phyloP scores from a whole-genome alignment of 176 grass and related monocot species.

The Aegilops umbellulata region DNA sequence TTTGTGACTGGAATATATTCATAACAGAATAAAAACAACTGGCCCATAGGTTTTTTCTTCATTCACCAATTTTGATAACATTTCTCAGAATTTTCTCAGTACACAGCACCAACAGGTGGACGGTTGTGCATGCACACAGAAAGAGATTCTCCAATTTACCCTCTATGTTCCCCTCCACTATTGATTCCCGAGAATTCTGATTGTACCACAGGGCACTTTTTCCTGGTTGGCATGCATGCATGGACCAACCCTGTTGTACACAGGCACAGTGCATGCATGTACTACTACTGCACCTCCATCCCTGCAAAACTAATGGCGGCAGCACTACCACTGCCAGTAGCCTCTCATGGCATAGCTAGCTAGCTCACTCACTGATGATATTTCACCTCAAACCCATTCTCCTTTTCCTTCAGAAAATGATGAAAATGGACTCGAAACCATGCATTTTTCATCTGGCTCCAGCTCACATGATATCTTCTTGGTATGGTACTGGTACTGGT shows the following conservation, averaged over 20 bases:
- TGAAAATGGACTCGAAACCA: too few relatives aligned
- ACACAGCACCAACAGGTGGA: background rate
- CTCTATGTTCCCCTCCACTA: background rate
- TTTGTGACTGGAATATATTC: slow-evolving; percentile 27
- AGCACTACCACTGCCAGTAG: slow-evolving; percentile 16
- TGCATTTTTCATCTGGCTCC: slow-evolving; percentile 22
- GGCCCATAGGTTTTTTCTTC: background rate
- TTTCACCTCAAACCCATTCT: slow-evolving; percentile 17
- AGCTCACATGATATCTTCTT: slow-evolving; percentile 40
- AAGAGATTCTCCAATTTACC: slow-evolving; percentile 47
- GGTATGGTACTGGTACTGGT: background rate
- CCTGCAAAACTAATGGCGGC: slow-evolving; percentile 39
- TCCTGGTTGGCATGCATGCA: slow-evolving; percentile 28
- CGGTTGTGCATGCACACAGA: slow-evolving; percentile 30
- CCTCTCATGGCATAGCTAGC: background rate
- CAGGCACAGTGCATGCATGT: background rate
- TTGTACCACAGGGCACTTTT: slow-evolving; percentile 48
- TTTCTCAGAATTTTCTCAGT: background rate
- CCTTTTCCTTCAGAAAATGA: background rate
- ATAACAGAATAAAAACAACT: slow-evolving; percentile 32
- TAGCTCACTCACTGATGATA: background rate
- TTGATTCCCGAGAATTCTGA: slow-evolving; percentile 25
- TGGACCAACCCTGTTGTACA: slow-evolving; percentile 40
- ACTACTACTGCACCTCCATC: background rate
- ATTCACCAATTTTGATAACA: background rate